A percentile compares a stretch with the other conserved stretches of the same genome.
Evolutionary conservation across 2,329 filamentous ascomycete species (phyloP).

Genomic region (Penicillium italicum): DNA sequence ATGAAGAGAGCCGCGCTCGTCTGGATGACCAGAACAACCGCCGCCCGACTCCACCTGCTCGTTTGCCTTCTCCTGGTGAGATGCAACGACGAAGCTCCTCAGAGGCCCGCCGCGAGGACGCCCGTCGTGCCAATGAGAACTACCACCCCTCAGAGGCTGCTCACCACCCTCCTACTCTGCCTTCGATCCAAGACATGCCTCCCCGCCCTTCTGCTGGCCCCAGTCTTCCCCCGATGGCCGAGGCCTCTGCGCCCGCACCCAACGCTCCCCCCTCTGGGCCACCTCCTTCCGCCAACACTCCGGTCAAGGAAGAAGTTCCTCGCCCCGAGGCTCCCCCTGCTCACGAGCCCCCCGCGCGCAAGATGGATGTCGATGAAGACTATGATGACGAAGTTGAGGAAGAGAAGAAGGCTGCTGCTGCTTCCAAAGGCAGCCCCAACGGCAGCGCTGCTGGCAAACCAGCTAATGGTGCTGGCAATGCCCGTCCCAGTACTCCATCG

Average conservation of each 20-base stretch:
- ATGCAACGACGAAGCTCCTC: constrained; percentile 74
- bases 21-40: constrained; percentile 80
- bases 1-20: constrained; percentile 80
- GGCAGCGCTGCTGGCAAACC: constrained; percentile 29
- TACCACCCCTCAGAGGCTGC: constrained; percentile 93
- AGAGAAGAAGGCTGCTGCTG: constrained; percentile 53
- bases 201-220: constrained; percentile 48
- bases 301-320: constrained; percentile 55
- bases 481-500: constrained; percentile 28
- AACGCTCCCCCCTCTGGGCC: constrained; percentile 42
- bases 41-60: constrained; percentile 58
- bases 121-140: constrained; percentile 68
- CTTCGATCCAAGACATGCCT: constrained; percentile 48
- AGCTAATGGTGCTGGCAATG: constrained; percentile 27
- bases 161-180: constrained; percentile 69
- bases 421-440: constrained; percentile 36
- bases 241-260: constrained; percentile 39
- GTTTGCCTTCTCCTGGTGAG: constrained; percentile 63
- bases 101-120: constrained; percentile 63
- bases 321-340: constrained; percentile 50
- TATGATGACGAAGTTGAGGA: constrained; percentile 95
- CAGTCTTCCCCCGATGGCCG: constrained; percentile 57
- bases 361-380: constrained; percentile 96
- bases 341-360: constrained; percentile 81
- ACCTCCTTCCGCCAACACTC: constrained; percentile 47